These are phyloP conservation scores for Penium margaritaceum DNA, from an alignment of 139 green algal genomes.

Conservation along the genomic window DNA sequence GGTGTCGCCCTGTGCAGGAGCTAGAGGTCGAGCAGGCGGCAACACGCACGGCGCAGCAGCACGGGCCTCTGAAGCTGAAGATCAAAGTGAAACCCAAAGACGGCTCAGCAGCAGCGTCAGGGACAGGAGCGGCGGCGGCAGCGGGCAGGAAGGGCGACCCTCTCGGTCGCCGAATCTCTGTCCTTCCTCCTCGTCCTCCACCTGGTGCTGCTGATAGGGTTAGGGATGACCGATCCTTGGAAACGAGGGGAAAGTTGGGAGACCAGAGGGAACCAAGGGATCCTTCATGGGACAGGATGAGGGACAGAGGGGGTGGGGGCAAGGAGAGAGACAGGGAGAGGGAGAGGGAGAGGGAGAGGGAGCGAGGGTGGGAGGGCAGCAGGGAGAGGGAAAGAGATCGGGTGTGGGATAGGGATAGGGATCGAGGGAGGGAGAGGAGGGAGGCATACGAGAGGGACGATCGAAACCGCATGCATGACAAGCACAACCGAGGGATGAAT, in stretches of 20 bases:
- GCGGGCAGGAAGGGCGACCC: too few relatives aligned
- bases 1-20: too few relatives aligned
- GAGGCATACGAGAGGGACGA: conserved; percentile 12
- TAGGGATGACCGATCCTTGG: conserved; percentile 4
- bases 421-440: background rate
- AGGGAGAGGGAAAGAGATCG: conserved; percentile 12
- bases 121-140: background rate
- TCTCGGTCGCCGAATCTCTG: too few relatives aligned
- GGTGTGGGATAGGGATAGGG: conserved; percentile 4
- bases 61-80: too few relatives aligned
- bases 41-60: too few relatives aligned
- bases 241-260: background rate
- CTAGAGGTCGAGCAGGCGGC: too few relatives aligned
- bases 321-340: background rate
- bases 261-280: too few relatives aligned
- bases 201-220: background rate
- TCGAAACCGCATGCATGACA: too few relatives aligned
- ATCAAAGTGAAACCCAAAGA: background rate
- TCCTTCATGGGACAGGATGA: too few relatives aligned
- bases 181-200: background rate
- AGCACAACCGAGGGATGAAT: too few relatives aligned
- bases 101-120: background rate
- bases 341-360: background rate
- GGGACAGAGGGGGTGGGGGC: background rate
- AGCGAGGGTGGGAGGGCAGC: background rate